These are phyloP conservation scores for Agroathelia rolfsii DNA, from an alignment of 1,284 basidiomycete genomes.

Conservation along the genomic window DNA sequence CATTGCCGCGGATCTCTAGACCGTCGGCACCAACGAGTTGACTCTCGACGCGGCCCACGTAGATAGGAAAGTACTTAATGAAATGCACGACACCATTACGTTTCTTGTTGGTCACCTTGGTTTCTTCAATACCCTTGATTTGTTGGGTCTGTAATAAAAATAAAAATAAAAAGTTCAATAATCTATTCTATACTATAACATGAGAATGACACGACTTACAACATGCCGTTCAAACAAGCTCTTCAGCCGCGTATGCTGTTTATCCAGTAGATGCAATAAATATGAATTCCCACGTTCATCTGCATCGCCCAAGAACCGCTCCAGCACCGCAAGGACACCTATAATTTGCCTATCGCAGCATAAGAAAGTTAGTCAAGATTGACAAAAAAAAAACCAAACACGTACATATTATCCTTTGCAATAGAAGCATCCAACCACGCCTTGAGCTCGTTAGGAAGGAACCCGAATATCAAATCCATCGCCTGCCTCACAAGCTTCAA, in stretches of 20 bases:
- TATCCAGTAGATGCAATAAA: slow-evolving; percentile 65
- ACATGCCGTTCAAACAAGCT: slow-evolving; percentile 69
- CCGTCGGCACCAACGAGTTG: slow-evolving; percentile 76
- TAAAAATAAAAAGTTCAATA: slow-evolving; percentile 7
- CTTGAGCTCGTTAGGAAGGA: slow-evolving; percentile 78
- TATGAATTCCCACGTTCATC: slow-evolving; percentile 74
- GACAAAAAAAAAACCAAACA: slow-evolving; percentile 11
- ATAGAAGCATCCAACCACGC: slow-evolving; percentile 77
- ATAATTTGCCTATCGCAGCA: slow-evolving; percentile 61
- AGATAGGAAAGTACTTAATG: slow-evolving; percentile 46
- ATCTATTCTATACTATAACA: too few species aligned
- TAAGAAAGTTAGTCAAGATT: slow-evolving; percentile 5
- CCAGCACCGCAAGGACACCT: slow-evolving; percentile 74
- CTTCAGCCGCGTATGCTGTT: slow-evolving; percentile 72
- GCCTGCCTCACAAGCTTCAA: slow-evolving; percentile 77
- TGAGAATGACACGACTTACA: slow-evolving; percentile 34
- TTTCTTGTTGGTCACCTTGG: slow-evolving; percentile 86
- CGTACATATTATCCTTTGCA: slow-evolving; percentile 72
- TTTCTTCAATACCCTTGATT: slow-evolving; percentile 83
- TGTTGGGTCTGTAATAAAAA: slow-evolving; percentile 59
- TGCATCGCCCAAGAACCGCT: slow-evolving; percentile 71
- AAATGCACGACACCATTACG: slow-evolving; percentile 22
- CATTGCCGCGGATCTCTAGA: slow-evolving; percentile 68
- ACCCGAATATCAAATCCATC: slow-evolving; percentile 94
- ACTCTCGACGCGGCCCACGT: slow-evolving; percentile 75